Conservation (phyloP, 306 rosid species). For the Herpetospermum pedunculosum region DNA sequence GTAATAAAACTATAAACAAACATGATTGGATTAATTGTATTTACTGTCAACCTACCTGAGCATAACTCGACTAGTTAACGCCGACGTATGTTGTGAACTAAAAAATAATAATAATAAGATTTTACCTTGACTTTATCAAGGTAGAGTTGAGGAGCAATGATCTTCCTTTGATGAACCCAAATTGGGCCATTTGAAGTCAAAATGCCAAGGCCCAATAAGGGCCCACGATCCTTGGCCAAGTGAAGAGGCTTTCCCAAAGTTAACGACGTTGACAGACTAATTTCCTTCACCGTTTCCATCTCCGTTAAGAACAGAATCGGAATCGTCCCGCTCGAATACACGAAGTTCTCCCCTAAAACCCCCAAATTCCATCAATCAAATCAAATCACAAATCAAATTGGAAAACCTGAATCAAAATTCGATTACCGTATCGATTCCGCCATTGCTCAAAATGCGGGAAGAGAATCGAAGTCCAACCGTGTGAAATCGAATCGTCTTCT, state of each 20-base stretch:
- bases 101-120: too few relatives aligned
- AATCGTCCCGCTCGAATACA: constrained; percentile 22
- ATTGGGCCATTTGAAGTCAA: constrained; percentile 21
- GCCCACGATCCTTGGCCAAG: constrained; percentile 21
- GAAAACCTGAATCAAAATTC: not conserved
- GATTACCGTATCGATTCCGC: constrained; percentile 40
- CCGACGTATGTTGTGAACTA: too few relatives aligned
- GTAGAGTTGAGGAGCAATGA: constrained; percentile 33
- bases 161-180: constrained; percentile 35
- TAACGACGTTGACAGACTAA: constrained; percentile 18
- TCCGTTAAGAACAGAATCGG: constrained; percentile 18
- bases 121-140: constrained; percentile 30
- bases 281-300: constrained; percentile 26
- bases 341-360: constrained; percentile 18
- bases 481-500: not conserved
- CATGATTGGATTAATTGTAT: too few relatives aligned
- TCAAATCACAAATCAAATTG: not conserved
- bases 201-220: constrained; percentile 30
- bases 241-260: constrained; percentile 26
- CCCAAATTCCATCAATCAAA: not conserved
- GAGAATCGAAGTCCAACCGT: constrained; percentile 32
- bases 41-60: too few relatives aligned
- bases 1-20: too few relatives aligned
- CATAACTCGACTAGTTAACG: too few relatives aligned
- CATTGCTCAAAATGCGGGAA: constrained; percentile 45